A percentile compares a stretch with the other conserved stretches of the same genome.
phyloP scores from a whole-genome alignment of 169 alveolate species.

The Plasmodium vivax region DNA sequence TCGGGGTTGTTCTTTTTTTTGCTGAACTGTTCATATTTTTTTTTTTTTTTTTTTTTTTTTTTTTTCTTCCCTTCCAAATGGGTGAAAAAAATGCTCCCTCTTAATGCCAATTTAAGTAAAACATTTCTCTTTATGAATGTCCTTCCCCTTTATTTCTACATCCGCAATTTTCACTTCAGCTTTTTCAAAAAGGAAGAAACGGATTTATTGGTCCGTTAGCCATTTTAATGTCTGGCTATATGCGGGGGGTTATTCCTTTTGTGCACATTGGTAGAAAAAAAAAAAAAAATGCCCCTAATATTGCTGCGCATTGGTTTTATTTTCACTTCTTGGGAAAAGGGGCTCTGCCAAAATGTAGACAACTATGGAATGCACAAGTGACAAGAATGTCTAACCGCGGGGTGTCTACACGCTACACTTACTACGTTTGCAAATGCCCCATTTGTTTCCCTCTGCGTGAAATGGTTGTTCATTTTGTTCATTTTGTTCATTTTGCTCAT shows the following conservation, averaged over 20 bases:
- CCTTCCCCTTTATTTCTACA: neutral
- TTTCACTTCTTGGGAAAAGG: neutral
- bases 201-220: neutral
- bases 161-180: neutral
- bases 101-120: neutral
- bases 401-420: neutral
- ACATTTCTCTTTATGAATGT: neutral
- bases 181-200: neutral
- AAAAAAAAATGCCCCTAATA: neutral
- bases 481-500: neutral
- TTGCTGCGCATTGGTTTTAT: neutral
- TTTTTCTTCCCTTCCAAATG: neutral
- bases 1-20: neutral
- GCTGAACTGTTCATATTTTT: neutral
- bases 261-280: neutral
- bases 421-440: neutral
- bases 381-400: neutral
- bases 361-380: neutral
- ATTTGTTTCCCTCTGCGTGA: neutral
- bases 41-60: neutral
- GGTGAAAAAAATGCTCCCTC: neutral
- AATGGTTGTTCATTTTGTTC: neutral
- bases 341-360: neutral
- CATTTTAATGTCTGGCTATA: neutral
- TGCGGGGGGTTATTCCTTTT: neutral